Conservation (phyloP, 768 basidiomycete species). For the Infundibulicybe gibba region DNA sequence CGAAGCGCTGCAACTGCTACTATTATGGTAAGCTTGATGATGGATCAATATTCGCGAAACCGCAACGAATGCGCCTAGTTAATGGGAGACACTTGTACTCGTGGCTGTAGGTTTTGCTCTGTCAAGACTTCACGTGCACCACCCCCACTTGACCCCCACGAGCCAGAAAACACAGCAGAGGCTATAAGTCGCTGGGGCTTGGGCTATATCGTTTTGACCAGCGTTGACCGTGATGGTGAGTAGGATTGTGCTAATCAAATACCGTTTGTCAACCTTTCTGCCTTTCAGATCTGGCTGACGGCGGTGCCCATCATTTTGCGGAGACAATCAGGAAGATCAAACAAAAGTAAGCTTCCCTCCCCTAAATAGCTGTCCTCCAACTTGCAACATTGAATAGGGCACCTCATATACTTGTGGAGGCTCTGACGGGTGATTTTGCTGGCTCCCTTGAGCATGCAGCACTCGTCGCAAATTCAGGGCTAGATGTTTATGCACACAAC, state of each 20-base stretch:
- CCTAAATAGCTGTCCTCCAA: constrained; percentile 1
- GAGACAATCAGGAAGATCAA: constrained; percentile 95
- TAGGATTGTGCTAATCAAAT: constrained; percentile 2
- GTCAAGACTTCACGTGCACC: constrained; percentile 91
- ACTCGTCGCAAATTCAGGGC: constrained; percentile 83
- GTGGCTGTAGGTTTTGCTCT: constrained; percentile 96
- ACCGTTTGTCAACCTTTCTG: constrained; percentile 2
- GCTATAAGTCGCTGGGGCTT: constrained; percentile 97
- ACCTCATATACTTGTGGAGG: constrained; percentile 94
- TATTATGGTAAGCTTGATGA: constrained; percentile 74
- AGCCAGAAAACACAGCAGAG: constrained; percentile 97
- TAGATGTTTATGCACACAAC: constrained; percentile 99
- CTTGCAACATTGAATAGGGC: constrained; percentile 48
- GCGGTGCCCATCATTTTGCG: constrained; percentile 92
- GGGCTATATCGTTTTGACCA: constrained; percentile 96
- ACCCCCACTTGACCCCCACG: constrained; percentile 90
- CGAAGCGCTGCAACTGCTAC: constrained; percentile 91
- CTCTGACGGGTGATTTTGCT: constrained; percentile 91
- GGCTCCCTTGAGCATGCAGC: constrained; percentile 74
- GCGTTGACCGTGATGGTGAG: constrained; percentile 94
- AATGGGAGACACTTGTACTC: constrained; percentile 99
- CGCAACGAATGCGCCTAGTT: constrained; percentile 45
- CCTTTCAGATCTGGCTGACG: constrained; percentile 78
- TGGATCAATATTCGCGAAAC: constrained; percentile 1
- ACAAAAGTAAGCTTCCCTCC: constrained; percentile 61